Conservation (phyloP, 345 rosid genomes). For the Rhizophora mangle region DNA sequence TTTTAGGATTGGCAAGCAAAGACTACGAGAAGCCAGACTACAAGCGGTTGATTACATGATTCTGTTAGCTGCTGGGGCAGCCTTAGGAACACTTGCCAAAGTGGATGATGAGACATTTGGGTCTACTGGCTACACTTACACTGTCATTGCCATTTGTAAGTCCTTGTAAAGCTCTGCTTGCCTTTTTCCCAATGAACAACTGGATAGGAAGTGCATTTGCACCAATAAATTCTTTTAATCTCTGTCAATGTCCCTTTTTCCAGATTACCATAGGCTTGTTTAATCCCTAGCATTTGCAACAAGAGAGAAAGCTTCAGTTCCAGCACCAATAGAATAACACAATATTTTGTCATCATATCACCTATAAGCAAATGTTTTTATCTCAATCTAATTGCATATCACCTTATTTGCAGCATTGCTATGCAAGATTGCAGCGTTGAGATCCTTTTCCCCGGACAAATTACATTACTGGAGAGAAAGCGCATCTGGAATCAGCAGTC, state of each 20-base stretch:
- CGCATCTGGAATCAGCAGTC: conserved; percentile 72
- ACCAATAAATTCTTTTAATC: not conserved
- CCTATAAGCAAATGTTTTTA: not conserved
- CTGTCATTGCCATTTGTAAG: conserved; percentile 90
- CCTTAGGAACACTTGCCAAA: conserved; percentile 80
- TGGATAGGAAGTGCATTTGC: not conserved
- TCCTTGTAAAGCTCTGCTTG: conserved; percentile 9
- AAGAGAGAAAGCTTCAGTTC: not conserved
- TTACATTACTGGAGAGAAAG: conserved; percentile 75
- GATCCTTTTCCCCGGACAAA: conserved; percentile 74
- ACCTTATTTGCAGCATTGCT: conserved; percentile 58
- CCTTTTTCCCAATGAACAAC: not conserved
- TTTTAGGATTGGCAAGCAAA: conserved; percentile 71
- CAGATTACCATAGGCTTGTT: not conserved
- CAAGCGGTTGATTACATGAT: conserved; percentile 68
- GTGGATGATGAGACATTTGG: conserved; percentile 77
- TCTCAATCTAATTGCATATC: not conserved
- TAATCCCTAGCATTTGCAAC: not conserved
- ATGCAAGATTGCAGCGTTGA: conserved; percentile 71
- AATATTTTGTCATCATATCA: not conserved
- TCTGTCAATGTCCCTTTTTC: too few relatives aligned
- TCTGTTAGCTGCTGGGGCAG: conserved; percentile 80
- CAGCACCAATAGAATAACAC: not conserved
- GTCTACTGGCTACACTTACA: conserved; percentile 68
- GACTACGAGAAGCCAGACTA: conserved; percentile 74